Conservation (phyloP, 2,329 filamentous ascomycete genomes). For the Penicillium verrucosum region DNA sequence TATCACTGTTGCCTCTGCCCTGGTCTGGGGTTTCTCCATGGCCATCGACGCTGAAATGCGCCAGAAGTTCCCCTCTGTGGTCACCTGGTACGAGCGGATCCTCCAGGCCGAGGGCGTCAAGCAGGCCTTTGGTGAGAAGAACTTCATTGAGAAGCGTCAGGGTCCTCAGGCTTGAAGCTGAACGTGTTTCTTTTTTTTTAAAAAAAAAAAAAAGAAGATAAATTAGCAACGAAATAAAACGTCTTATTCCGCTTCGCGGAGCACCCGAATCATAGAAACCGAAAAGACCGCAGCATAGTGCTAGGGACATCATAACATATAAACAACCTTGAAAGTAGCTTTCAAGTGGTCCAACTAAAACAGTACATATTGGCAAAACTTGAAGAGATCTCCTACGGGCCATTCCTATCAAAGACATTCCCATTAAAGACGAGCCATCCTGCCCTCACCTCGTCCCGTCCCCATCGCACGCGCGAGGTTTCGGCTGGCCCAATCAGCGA, state of each 20-base stretch:
- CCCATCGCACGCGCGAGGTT: constrained; percentile 37
- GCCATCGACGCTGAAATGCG: constrained; percentile 29
- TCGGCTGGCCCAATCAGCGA: constrained; percentile 47
- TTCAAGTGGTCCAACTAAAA: neutral
- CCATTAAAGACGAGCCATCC: constrained; percentile 25
- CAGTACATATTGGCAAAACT: neutral
- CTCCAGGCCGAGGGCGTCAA: constrained; percentile 24
- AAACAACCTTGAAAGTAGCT: neutral
- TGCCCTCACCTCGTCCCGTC: constrained; percentile 9
- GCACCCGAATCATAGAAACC: neutral
- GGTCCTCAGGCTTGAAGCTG: neutral
- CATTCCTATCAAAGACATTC: neutral
- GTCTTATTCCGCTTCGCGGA: neutral
- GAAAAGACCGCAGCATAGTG: neutral
- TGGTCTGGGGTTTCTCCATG: constrained; percentile 27
- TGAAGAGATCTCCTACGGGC: neutral
- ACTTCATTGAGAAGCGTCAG: constrained; percentile 26
- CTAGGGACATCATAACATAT: neutral
- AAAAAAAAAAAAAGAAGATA: too few species aligned
- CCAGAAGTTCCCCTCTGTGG: constrained; percentile 20
- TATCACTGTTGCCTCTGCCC: constrained; percentile 23
- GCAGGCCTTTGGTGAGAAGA: constrained; percentile 28
- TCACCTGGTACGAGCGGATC: constrained; percentile 27
- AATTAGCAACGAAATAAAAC: neutral
- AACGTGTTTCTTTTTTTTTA: too few species aligned